Base-by-base conservation (phyloP, 148 eudicot genomes). In the Amaranthus palmeri region DNA sequence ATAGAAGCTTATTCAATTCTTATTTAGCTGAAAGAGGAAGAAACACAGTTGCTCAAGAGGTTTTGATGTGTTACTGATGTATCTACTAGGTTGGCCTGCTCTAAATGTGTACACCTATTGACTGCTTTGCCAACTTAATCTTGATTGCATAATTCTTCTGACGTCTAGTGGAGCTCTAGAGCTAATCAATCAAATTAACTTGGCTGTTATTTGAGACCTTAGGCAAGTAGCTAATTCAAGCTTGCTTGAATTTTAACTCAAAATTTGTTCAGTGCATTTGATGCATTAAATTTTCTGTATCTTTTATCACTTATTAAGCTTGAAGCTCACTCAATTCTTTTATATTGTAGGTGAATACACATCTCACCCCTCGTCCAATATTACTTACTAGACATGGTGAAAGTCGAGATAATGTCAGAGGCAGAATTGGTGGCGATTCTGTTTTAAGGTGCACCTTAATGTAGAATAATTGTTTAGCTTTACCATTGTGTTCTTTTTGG, bases 331-430 rank as follows among this genome's bases (percentile, higher is more conserved):
- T 15, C 9, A 25, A 3, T 59, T 18, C 44, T 42, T 74, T 25
- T 18, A 49, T 55, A n/a, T 44, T 77, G 75, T 84, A 93, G 98
- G 98, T 93, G 67, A 93, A 95, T 82, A 86, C 92, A 48, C 96
- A 91, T 83, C 85, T 95, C 76, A 91, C 89, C 4, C 97, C 98
- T 4, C 93, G 96, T 64, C 98, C 98, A 61, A 91, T 95, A 83
- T 82, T 95, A 74, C 93, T 91, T 41, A 91, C 97, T n/a, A 85
- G 97, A 84, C 97, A 93, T 81, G 97, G 97, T 73, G 93, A 95
- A 90, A 95, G 97, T 81, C 81, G 76, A 47, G 85, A 89, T 79
- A 95, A 95, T 79, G 97, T 95, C 76, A 84, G 96, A 89, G 90
- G 87, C 80, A 85, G 97, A 83, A 86, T 91, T 77, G 97, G 98